Evolutionary conservation across 306 rosid genomes (phyloP), one percentile per base, ranked within the genome.

Genomic region (Dryas drummondii): DNA sequence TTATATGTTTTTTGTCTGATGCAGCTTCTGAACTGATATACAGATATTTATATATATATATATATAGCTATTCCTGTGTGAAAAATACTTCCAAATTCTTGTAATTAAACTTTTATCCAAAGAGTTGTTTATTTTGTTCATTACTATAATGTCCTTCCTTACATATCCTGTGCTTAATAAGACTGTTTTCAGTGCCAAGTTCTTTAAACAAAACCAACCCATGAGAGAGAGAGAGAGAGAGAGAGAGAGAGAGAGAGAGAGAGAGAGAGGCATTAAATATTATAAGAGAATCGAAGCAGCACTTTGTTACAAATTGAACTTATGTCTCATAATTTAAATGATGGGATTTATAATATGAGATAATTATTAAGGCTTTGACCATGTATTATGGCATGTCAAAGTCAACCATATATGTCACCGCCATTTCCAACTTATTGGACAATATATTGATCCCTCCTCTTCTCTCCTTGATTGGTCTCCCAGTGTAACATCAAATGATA

Each of bases 331-430:
- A 32, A 32, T 32, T 32, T 32, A 32, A 32, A 32, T 32, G 37
- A 32, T 61, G 6, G 22, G 49, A 40, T 9, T 16, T 41, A 13
- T 3, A 32, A 53, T 52, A 52, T 40, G 12, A 52, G 19, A 40
- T 2, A 66, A 65, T 9, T 66, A 66, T 19, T 13, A 27, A 50
- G 59, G 9, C 27, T 54, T 77, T 72, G 84, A 81, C 78, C 32
- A 2, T n/a, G 1, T n/a, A 42, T 6, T 44, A 17, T 55, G 26
- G 6, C 75, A 77, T 45, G 59, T 19, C 67, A 70, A 81, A 80
- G 83, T 86, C 91, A 83, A 77, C 66, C 77, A 10, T 70, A 46
- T 4, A 58, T 79, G 76, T 79, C 79, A 4, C 79, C 16, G 71
- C n/a, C 53, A 86, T 67, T 75, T 84, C 84, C 52, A 44, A 60